Evolutionary conservation across 257 asterid species (phyloP), one percentile per base, ranked within the genome.

Genomic region (Capsicum baccatum): DNA sequence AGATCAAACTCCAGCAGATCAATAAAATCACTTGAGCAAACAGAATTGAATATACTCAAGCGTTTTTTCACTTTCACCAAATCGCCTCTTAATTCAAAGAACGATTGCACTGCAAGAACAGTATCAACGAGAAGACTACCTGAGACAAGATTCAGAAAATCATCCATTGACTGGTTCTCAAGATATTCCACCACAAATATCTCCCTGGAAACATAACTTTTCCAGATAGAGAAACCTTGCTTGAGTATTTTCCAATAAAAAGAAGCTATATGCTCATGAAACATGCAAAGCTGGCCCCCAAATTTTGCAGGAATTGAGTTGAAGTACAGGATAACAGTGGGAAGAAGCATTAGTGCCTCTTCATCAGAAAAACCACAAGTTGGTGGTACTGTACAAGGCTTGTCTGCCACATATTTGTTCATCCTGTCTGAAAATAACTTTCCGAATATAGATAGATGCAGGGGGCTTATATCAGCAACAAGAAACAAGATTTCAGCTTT

Each of bases 91-190:
- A 70, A 62, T 76, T 83, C 83, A 85, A 93, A 87, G 88, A 86
- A 84, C 59, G 86, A 89, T 48, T 74, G 91, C 83, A 86, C 83
- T 92, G 92, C 84, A 81, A 83, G 85, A 76, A 92, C 87, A 76
- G 97, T 91, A 90, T 86, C 91, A 33, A 94, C 96, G 52, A 96
- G 96, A 89, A 91, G 94, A 90, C 95, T 93, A 78, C 83, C 83
- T 3, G 91, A 89, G 87, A 96, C 80, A 86, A 90, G 79, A 89
- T 89, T 80, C 39, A 69, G 73, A 86, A 87, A 87, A 74, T 90
- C 93, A 89, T 90, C 93, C 81, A 74, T 68, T 47, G 94, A 89
- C 88, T 82, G 88, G 63, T 86, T 74, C 57, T 86, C 90, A 85
- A 87, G 86, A 85, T 81, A 70, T 86, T 88, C 90, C 39, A 91